Base-by-base conservation (phyloP, 306 rosid genomes). In the Inga oerstediana region DNA sequence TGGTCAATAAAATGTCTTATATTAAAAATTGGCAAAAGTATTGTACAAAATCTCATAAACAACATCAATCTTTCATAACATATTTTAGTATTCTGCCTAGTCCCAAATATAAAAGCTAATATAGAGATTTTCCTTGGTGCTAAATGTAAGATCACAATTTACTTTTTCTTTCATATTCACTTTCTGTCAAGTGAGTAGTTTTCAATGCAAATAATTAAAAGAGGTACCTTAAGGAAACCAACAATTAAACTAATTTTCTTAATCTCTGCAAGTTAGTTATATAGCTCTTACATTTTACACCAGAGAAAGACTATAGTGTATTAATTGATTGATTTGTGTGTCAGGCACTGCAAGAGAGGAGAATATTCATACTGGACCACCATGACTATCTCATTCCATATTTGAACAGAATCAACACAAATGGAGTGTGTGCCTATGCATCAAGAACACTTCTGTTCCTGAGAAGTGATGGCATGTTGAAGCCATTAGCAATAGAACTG, bases 401-500 rank as follows among this genome's bases (percentile, higher is more conserved):
- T 83, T 80, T 94, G 82, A 56, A 80, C 78, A 83, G 85, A 88
- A 92, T 94, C 76, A 92, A 91, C 82, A 67, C 52, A 65, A 81
- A 81, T 8, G 87, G 82, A 45, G 86, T 75, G 3, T 85, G 88
- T 44, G 89, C 85, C 62, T 92, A 91, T 81, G 97, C 98, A 74
- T 91, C 95, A 8, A 89, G 97, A 51, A 91, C 95, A 34, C 43
- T 94, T 20, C 88, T 92, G 10, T 92, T 92, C 81, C 83, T 89
- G 83, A 88, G 87, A 80, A 84, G 79, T 75, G 95, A 94, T 81
- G 86, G 80, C 22, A 89, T 86, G 73, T 88, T 92, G 66, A 91
- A 89, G 88, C 93, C 97, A 81, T 73, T 92, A 62, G 88, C 88
- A 17, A 94, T 94, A 80, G 97, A 92, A 85, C 93, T 94, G 49